A percentile compares a stretch with the other conserved stretches of the same genome.
These are phyloP conservation scores for Colletotrichum karsti DNA, from an alignment of 2,329 filamentous ascomycete genomes.

Conservation along the genomic window DNA sequence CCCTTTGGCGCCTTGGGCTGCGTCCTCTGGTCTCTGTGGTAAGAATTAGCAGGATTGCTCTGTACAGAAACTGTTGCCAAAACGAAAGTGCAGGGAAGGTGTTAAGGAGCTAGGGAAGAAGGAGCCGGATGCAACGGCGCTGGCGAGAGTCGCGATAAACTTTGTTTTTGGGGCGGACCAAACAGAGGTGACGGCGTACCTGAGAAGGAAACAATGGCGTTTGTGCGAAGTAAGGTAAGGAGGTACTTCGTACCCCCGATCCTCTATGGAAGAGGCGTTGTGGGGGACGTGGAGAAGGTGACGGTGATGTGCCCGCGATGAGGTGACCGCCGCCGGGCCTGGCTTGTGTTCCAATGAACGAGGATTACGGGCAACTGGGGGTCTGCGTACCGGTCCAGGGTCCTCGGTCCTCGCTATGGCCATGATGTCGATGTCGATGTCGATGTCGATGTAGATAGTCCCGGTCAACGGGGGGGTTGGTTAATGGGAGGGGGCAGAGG, in stretches of 20 bases:
- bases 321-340: conserved; percentile 10
- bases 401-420: conserved; percentile 13
- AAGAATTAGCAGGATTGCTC: not conserved
- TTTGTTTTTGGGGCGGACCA: conserved; percentile 18
- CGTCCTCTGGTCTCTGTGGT: not conserved
- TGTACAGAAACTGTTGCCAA: too few species aligned
- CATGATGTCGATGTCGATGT: conserved; percentile 17
- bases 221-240: too few species aligned
- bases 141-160: conserved; percentile 27
- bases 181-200: conserved; percentile 12
- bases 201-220: conserved; percentile 22
- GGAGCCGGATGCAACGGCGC: conserved; percentile 26
- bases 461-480: conserved; percentile 1
- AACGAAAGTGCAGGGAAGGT: not conserved
- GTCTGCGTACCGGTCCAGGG: conserved; percentile 20
- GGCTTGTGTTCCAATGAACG: not conserved
- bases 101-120: conserved; percentile 11
- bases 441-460: conserved; percentile 13
- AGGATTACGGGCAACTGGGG: conserved; percentile 10
- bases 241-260: not conserved
- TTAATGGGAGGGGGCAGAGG: conserved; percentile 2
- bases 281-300: conserved; percentile 27
- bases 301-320: conserved; percentile 26
- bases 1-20: not conserved
- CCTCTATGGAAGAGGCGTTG: conserved; percentile 5